Percentiles rank a stretch among this genome's conserved stretches.
These are phyloP conservation scores for Ambrosia trifida DNA, from an alignment of 129 eudicot species.

Conservation along the genomic window DNA sequence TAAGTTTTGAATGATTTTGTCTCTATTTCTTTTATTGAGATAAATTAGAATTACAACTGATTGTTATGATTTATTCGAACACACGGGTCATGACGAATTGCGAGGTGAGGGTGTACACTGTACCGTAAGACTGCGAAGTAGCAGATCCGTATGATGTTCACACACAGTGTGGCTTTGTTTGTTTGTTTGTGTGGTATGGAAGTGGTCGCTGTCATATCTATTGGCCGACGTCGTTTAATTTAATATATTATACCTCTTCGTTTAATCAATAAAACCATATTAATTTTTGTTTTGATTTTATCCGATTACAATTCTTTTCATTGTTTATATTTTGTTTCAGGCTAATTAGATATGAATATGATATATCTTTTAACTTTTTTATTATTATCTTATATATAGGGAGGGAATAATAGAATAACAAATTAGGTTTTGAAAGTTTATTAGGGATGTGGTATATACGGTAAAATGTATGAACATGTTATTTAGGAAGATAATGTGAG, in stretches of 20 bases:
- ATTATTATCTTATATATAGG: too few species aligned
- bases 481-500: too few species aligned
- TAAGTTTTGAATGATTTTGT: too few species aligned
- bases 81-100: too few species aligned
- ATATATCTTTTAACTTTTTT: too few species aligned
- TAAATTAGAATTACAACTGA: too few species aligned
- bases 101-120: not conserved
- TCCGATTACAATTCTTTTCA: not conserved
- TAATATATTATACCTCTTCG: constrained; percentile 9
- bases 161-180: not conserved
- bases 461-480: too few species aligned
- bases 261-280: constrained; percentile 14
- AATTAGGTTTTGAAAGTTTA: constrained; percentile 11
- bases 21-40: too few species aligned
- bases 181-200: constrained; percentile 21
- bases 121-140: constrained; percentile 6
- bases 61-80: too few species aligned
- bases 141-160: constrained; percentile 1
- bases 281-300: not conserved
- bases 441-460: too few species aligned
- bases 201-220: constrained; percentile 38
- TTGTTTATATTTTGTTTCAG: not conserved
- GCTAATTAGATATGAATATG: too few species aligned
- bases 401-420: too few species aligned
- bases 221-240: constrained; percentile 33